phyloP scores from a whole-genome alignment of 106 monocot species.

The Agapanthus africanus region DNA sequence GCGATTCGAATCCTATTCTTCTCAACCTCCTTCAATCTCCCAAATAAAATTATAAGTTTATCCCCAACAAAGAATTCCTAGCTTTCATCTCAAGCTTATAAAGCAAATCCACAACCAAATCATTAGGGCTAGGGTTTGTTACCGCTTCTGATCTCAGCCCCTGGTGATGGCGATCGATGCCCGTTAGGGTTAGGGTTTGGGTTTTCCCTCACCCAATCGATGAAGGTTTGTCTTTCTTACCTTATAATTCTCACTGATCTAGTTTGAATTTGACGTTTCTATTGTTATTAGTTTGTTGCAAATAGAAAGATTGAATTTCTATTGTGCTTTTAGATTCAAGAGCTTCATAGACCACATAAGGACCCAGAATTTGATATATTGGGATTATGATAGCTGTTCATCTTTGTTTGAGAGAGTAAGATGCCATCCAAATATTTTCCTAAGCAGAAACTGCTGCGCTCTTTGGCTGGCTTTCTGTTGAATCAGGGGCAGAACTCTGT shows the following conservation, averaged over 20 bases:
- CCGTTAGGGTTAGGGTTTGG: constrained; percentile 12
- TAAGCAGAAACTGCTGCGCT: constrained; percentile 7
- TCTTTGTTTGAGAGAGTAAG: constrained; percentile 1
- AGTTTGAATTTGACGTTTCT: neutral
- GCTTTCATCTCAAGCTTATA: too few species aligned
- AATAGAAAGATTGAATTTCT: neutral
- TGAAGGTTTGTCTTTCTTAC: neutral
- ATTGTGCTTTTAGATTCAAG: neutral
- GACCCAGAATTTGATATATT: neutral
- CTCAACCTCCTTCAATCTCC: too few species aligned
- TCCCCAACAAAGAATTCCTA: too few species aligned
- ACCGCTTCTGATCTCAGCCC: too few species aligned
- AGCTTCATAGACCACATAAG: too few species aligned
- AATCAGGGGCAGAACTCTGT: constrained; percentile 3
- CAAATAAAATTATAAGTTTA: too few species aligned
- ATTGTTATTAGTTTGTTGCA: too few species aligned
- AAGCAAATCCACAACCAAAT: too few species aligned
- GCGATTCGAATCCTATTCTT: too few species aligned
- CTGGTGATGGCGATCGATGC: too few species aligned
- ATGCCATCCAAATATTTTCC: constrained; percentile 7
- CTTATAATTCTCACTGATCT: too few species aligned
- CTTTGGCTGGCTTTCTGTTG: constrained; percentile 8
- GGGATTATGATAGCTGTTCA: neutral
- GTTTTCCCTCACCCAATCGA: neutral
- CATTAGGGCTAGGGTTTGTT: too few species aligned